A percentile compares a stretch with the other conserved stretches of the same genome.
These are phyloP conservation scores for Dryadomyces quercivorus DNA, from an alignment of 2,329 filamentous ascomycete genomes.

Conservation along the genomic window DNA sequence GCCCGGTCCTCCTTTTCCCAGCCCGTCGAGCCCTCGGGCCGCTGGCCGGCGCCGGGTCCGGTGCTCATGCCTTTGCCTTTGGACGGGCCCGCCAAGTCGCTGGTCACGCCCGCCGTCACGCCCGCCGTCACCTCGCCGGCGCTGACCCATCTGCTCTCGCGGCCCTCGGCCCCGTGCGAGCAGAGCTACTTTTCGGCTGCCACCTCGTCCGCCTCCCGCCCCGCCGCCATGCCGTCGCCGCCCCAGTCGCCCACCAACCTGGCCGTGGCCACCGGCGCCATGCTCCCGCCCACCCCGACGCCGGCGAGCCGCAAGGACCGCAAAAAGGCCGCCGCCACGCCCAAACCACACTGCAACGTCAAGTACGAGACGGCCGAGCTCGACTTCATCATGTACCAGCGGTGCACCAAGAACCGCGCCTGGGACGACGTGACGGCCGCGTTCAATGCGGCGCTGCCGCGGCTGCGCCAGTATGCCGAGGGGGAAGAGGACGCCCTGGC, in stretches of 20 bases:
- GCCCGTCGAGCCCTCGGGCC: not conserved
- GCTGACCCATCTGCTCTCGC: not conserved
- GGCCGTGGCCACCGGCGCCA: not conserved
- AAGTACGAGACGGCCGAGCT: conserved; percentile 15
- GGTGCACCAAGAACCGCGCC: conserved; percentile 13
- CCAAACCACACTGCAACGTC: conserved; percentile 14
- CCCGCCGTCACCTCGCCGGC: not conserved
- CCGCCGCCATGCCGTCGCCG: conserved; percentile 8
- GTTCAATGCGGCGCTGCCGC: conserved; percentile 13
- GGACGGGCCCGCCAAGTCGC: not conserved
- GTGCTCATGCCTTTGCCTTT: too few species aligned
- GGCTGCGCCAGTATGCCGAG: conserved; percentile 13
- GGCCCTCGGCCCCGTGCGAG: conserved; percentile 4
- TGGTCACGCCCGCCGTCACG: not conserved
- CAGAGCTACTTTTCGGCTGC: conserved; percentile 7
- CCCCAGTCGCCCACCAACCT: conserved; percentile 10
- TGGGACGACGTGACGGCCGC: conserved; percentile 13
- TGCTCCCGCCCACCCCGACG: not conserved
- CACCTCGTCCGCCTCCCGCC: not conserved
- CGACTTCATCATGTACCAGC: conserved; percentile 16
- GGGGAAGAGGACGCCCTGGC: conserved; percentile 7
- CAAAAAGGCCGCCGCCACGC: not conserved
- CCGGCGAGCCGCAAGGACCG: not conserved
- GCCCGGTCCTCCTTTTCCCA: conserved; percentile 7
- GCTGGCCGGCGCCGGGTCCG: not conserved